Evolutionary conservation across 139 green algal species (phyloP).

Genomic region (Chlorella sp.): DNA sequence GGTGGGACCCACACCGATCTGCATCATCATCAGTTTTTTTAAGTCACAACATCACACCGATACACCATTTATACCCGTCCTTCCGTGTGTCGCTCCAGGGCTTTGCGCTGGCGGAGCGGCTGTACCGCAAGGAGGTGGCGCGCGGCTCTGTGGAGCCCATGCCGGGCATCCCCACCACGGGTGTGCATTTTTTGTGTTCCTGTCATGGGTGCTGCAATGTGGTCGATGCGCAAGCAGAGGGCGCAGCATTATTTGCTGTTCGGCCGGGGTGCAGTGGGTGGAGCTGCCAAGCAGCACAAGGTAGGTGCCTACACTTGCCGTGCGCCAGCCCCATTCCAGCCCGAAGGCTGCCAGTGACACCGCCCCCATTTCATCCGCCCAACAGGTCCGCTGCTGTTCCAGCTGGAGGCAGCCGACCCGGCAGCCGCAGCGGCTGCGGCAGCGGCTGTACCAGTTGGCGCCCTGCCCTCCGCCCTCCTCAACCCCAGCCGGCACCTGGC

Average conservation of each 20-base stretch:
- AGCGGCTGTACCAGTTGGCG: not conserved
- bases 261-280: no score
- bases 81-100: constrained; percentile 6
- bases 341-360: no score
- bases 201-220: not conserved
- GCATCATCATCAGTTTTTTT: no score
- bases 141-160: constrained; percentile 28
- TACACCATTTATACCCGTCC: no score
- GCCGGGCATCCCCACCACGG: constrained; percentile 10
- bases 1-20: no score
- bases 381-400: constrained; percentile 34
- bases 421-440: constrained; percentile 13
- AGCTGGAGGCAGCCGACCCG: not conserved
- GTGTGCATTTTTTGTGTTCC: not conserved
- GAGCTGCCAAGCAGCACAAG: no score
- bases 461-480: constrained; percentile 7
- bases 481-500: not conserved
- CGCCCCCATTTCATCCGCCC: not conserved
- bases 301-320: no score
- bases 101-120: constrained; percentile 50
- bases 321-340: no score
- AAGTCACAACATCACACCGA: no score
- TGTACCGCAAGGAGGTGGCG: constrained; percentile 62
- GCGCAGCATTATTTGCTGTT: no score
- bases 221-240: no score